A percentile compares a stretch with the other conserved stretches of the same genome.
Evolutionary conservation across 805 yeast species (phyloP).

Genomic region (Dipodascus geniculatus): DNA sequence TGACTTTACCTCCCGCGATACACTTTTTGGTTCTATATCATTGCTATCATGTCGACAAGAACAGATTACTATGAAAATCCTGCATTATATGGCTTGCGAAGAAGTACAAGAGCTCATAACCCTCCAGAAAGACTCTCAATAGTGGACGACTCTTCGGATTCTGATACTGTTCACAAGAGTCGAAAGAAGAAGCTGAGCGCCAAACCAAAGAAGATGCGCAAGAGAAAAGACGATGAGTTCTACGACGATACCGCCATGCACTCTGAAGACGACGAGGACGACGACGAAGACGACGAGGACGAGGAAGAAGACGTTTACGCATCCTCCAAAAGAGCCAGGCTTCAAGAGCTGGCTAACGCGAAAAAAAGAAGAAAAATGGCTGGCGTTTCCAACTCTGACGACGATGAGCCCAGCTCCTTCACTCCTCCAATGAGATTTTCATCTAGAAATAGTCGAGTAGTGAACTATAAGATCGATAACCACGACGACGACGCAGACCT

Average conservation of each 20-base stretch:
- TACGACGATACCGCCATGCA: not conserved
- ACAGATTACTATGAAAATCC: constrained; percentile 20
- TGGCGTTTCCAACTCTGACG: constrained; percentile 16
- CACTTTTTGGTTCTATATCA: not conserved
- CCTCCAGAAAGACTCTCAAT: constrained; percentile 20
- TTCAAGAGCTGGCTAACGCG: constrained; percentile 5
- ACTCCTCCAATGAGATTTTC: constrained; percentile 46
- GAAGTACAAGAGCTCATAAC: constrained; percentile 27
- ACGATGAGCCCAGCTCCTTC: constrained; percentile 21
- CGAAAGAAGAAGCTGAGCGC: not conserved
- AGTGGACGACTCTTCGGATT: constrained; percentile 14
- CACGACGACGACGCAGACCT: constrained; percentile 44
- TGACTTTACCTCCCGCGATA: too few species aligned
- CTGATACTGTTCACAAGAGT: constrained; percentile 13
- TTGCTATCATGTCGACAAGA: not conserved
- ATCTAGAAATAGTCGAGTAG: constrained; percentile 55
- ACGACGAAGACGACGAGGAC: constrained; percentile 19
- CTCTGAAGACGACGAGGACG: not conserved
- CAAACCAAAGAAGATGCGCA: constrained; percentile 3
- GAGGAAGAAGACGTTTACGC: constrained; percentile 8
- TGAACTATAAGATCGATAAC: constrained; percentile 67
- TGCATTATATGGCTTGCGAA: constrained; percentile 32
- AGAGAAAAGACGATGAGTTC: not conserved
- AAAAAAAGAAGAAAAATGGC: constrained; percentile 20
- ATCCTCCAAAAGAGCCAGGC: constrained; percentile 1